Percentiles rank a stretch among this genome's conserved stretches.
These are phyloP conservation scores for Plantago lanceolata DNA, from an alignment of 305 asterid species.

Conservation along the genomic window DNA sequence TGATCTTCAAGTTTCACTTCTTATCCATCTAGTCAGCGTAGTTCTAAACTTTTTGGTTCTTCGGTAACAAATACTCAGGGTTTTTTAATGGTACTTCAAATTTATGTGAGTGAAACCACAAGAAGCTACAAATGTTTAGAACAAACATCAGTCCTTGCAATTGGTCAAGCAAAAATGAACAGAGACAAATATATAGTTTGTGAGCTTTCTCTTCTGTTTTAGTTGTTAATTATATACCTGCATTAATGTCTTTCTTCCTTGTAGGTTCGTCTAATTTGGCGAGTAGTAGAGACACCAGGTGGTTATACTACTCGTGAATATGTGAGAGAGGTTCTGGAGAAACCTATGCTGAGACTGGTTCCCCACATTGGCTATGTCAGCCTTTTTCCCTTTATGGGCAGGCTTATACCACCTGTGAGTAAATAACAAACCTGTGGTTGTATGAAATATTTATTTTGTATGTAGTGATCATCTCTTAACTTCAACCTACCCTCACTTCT, in stretches of 20 bases:
- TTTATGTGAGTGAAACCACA: background rate
- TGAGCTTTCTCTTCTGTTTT: too few species aligned
- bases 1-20: too few species aligned
- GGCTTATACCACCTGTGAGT: constrained; percentile 98
- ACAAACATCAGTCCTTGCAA: background rate
- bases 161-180: too few species aligned
- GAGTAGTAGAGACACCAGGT: constrained; percentile 48
- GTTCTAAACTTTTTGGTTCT: background rate
- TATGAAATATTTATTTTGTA: constrained; percentile 13
- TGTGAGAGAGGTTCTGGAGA: constrained; percentile 68
- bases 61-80: constrained; percentile 3
- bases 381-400: constrained; percentile 86
- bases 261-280: constrained; percentile 81
- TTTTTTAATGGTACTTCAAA: background rate
- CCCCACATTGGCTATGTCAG: constrained; percentile 94
- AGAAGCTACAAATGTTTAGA: background rate
- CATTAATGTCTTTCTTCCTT: constrained; percentile 13
- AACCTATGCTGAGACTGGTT: constrained; percentile 70
- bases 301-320: constrained; percentile 65
- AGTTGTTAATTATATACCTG: constrained; percentile 4
- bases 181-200: background rate
- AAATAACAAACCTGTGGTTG: constrained; percentile 18
- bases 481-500: constrained; percentile 11
- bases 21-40: background rate
- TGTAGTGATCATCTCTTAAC: constrained; percentile 12